Evolutionary conservation across 2,329 filamentous ascomycete genomes (phyloP).

Genomic region (Fusarium lateritium): DNA sequence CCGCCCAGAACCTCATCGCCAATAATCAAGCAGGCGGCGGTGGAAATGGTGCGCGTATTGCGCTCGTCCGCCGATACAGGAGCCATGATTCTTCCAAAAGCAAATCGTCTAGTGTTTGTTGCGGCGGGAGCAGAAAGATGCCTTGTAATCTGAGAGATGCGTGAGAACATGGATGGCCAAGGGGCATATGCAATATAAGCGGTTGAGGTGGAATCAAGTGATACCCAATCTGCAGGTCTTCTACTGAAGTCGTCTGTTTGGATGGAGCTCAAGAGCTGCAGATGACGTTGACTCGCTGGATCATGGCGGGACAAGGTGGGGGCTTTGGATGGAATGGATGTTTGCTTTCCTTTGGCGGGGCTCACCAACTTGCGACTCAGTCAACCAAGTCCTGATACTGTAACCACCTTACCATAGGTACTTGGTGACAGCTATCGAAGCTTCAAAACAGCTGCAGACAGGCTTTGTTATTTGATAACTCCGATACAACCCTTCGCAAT

Average conservation of each 20-base stretch:
- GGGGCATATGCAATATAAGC: constrained; percentile 17
- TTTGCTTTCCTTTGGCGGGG: constrained; percentile 36
- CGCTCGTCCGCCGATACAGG: constrained; percentile 64
- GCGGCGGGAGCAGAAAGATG: constrained; percentile 67
- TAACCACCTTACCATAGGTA: constrained; percentile 7
- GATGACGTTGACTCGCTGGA: constrained; percentile 40
- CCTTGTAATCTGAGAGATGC: constrained; percentile 79
- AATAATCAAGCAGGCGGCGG: constrained; percentile 93
- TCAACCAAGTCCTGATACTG: constrained; percentile 24
- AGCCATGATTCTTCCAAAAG: constrained; percentile 58
- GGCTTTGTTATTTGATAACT: background rate
- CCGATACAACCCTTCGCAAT: constrained; percentile 21
- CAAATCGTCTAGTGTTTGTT: constrained; percentile 54
- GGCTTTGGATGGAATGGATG: constrained; percentile 8
- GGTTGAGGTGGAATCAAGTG: constrained; percentile 1
- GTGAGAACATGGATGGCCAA: constrained; percentile 75
- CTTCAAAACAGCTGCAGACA: constrained; percentile 22
- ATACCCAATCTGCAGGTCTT: constrained; percentile 19
- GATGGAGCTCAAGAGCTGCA: constrained; percentile 23
- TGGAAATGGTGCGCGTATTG: constrained; percentile 80
- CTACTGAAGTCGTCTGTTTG: constrained; percentile 23
- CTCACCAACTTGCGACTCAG: constrained; percentile 27
- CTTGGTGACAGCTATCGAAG: background rate
- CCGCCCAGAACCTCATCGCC: constrained; percentile 97
- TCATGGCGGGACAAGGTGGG: constrained; percentile 36